Conservation (phyloP, 345 rosid species). For the Aegle marmelos region DNA sequence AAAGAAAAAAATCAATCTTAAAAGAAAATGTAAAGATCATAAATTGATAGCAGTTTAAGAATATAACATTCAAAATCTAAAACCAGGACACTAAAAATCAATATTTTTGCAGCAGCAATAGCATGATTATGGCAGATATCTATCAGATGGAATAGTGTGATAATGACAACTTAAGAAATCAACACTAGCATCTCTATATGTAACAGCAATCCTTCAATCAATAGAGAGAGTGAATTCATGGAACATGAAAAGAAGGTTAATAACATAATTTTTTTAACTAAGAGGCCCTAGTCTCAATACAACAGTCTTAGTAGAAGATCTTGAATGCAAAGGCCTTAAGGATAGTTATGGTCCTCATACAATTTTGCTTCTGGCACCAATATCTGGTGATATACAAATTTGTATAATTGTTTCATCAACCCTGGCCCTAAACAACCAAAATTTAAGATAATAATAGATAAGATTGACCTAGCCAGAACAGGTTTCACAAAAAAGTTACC, state of each 20-base stretch:
- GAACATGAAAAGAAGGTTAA: background rate
- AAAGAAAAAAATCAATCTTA: background rate
- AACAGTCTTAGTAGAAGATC: background rate
- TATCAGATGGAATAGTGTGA: background rate
- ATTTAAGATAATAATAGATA: background rate
- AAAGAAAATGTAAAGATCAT: background rate
- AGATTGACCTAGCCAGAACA: background rate
- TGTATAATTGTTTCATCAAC: background rate
- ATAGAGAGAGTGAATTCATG: background rate
- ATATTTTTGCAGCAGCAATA: background rate
- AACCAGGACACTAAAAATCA: background rate
- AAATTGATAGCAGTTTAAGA: background rate
- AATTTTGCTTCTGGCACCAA: background rate
- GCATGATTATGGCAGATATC: background rate
- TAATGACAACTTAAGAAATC: background rate
- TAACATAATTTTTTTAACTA: background rate
- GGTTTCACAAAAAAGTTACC: background rate
- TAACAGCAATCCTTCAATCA: constrained; percentile 1
- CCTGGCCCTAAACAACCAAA: background rate
- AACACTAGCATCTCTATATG: background rate
- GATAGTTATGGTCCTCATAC: background rate
- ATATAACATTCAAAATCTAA: background rate
- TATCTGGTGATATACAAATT: background rate
- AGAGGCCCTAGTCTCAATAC: background rate
- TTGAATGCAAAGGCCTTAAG: background rate